Conservation (phyloP, 257 asterid genomes). For the Gentiana macrophylla region DNA sequence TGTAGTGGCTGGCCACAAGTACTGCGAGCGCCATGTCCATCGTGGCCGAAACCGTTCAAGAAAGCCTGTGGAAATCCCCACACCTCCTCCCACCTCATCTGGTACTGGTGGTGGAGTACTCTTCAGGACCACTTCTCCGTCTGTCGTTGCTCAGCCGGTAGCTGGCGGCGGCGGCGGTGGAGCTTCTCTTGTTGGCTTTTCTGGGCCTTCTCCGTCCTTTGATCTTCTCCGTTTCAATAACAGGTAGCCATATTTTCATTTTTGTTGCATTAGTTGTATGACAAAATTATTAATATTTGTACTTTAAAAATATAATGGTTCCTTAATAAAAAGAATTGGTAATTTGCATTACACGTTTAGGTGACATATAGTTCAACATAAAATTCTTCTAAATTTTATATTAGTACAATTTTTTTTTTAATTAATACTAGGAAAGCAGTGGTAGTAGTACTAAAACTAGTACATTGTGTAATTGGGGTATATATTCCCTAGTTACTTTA, state of each 20-base stretch:
- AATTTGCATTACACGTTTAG: too few species aligned
- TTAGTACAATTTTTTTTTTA: too few species aligned
- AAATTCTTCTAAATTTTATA: too few species aligned
- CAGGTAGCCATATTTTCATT: slow-evolving; percentile 29
- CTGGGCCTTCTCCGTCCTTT: slow-evolving; percentile 47
- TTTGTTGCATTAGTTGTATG: too few species aligned
- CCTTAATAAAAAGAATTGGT: too few species aligned
- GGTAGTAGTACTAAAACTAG: too few species aligned
- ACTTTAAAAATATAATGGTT: too few species aligned
- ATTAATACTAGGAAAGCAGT: too few species aligned
- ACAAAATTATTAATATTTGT: too few species aligned
- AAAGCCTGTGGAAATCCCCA: slow-evolving; percentile 98
- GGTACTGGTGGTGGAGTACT: slow-evolving; percentile 4
- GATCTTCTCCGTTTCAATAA: slow-evolving; percentile 52
- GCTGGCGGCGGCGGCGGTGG: slow-evolving; percentile 9
- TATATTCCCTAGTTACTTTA: too few species aligned
- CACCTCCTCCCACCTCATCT: slow-evolving; percentile 17
- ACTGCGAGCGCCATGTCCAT: slow-evolving; percentile 93
- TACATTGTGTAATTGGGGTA: too few species aligned
- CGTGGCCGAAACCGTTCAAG: slow-evolving; percentile 99
- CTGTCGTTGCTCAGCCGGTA: slow-evolving; percentile 7
- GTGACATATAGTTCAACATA: too few species aligned
- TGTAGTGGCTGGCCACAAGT: slow-evolving; percentile 76
- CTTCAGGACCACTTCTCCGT: not conserved
- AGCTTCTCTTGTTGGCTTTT: slow-evolving; percentile 31